Base-by-base conservation (phyloP, 225 moss, liverwort and hornwort genomes). In the Sphagnum contortum region DNA sequence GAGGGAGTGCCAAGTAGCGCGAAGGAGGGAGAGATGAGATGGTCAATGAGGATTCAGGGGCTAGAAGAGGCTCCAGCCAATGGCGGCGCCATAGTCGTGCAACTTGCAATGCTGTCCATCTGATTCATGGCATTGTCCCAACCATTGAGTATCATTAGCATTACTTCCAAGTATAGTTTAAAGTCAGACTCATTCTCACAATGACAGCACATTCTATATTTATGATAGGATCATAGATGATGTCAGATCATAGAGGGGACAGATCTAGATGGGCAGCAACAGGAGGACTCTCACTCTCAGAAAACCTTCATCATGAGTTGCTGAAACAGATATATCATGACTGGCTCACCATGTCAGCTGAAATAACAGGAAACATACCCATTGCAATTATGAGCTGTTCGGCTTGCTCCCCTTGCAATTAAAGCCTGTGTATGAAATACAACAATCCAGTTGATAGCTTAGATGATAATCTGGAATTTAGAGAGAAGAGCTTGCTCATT, bases 1-100 rank as follows among this genome's bases (percentile, higher is more conserved):
- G 89, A 53, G 94, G 94, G 48, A 94, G 88, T 69, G 94, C 94
- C 77, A 94, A 78, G 66, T 94, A 94, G 65, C 91, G 88, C 4
- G 94, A 94, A 58, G 94, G 79, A 59, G 85, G 81, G 53, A 83
- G 83, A 67, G 85, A 76, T 47, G 83, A 85, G 65, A 91, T 75
- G 46, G 83, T 65, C 46, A 87, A 63, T 67, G 83, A 80, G 45
- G 91, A 91, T 57, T 94, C 91, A 48, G 72, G 77, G 29, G 73
- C 74, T 73, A 94, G 72, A 5, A 94, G 74, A 70, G 94, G 89
- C 71, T 94, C 94, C 72, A 94, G 77, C 94, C 94, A 94, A 78
- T 89, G 88, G 45, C 94, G 88, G 50, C 94, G 91, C 94, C 94
- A 94, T 49, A 94, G 76, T 44, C 94, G 87, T 68, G 94, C 94